These are phyloP conservation scores for Breynia disticha DNA, from an alignment of 441 rosid genomes.

Conservation along the genomic window DNA sequence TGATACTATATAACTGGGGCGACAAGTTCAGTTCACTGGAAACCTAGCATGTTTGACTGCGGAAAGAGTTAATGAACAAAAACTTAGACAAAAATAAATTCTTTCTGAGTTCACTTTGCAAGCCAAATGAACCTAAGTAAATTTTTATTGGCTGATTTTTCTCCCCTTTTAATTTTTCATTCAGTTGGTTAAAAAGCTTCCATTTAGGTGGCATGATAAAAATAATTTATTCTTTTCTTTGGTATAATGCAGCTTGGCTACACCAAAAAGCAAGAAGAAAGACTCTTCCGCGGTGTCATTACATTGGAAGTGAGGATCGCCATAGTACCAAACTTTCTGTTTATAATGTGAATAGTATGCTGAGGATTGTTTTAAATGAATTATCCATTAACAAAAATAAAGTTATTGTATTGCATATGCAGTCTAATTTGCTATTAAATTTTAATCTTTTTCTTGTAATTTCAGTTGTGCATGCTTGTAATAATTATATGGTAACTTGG, in stretches of 20 bases:
- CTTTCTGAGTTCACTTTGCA: too few relatives aligned
- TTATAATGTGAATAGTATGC: background rate
- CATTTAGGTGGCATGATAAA: constrained; percentile 9
- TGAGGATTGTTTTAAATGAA: background rate
- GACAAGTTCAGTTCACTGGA: too few relatives aligned
- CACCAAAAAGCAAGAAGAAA: constrained; percentile 93
- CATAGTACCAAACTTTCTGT: background rate
- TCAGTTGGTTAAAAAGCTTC: constrained; percentile 1
- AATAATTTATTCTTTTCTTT: constrained; percentile 5
- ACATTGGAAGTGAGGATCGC: constrained; percentile 65
- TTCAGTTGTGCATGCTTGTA: too few relatives aligned
- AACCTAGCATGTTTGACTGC: too few relatives aligned
- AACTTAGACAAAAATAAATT: too few relatives aligned
- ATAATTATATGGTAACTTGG: background rate
- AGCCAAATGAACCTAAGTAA: too few relatives aligned
- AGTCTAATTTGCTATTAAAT: too few relatives aligned
- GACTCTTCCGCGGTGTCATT: constrained; percentile 84
- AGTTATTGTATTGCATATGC: too few relatives aligned
- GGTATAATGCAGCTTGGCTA: constrained; percentile 75
- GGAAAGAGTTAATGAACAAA: too few relatives aligned
- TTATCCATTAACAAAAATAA: too few relatives aligned
- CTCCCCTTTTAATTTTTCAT: background rate
- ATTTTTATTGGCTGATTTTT: background rate
- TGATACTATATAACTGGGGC: too few relatives aligned
- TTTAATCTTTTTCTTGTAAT: too few relatives aligned